Conservation (phyloP, 2,329 filamentous ascomycete species). For the Pseudogymnoascus sp. region DNA sequence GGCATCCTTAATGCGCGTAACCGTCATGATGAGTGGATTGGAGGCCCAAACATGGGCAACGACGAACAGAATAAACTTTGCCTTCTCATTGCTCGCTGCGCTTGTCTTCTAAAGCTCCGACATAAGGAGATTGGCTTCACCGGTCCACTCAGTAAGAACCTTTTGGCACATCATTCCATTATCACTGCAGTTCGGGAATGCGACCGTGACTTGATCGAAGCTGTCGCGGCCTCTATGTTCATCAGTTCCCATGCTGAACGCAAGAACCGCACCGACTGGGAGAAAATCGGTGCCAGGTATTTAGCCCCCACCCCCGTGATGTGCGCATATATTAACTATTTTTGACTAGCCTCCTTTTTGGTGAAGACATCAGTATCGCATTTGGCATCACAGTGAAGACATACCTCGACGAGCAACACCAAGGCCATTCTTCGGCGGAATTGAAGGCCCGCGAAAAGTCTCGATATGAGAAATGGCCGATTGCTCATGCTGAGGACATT, state of each 20-base stretch:
- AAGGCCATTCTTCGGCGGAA: conserved; percentile 45
- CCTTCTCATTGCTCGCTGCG: conserved; percentile 76
- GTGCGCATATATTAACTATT: not conserved
- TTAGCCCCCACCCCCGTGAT: conserved; percentile 6
- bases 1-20: conserved; percentile 67
- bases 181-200: conserved; percentile 70
- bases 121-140: conserved; percentile 88
- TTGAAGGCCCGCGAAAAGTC: conserved; percentile 36
- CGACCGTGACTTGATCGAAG: conserved; percentile 76
- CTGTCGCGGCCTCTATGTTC: conserved; percentile 70
- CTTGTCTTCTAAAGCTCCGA: conserved; percentile 70
- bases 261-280: conserved; percentile 45
- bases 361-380: conserved; percentile 61
- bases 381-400: conserved; percentile 74
- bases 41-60: conserved; percentile 45
- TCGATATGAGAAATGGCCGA: conserved; percentile 37
- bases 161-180: conserved; percentile 79
- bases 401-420: conserved; percentile 63
- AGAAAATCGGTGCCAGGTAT: conserved; percentile 65
- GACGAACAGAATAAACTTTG: conserved; percentile 71
- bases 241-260: conserved; percentile 71
- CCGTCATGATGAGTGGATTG: conserved; percentile 44
- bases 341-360: conserved; percentile 51
- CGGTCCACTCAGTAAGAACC: conserved; percentile 81
- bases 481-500: conserved; percentile 48